Conservation (phyloP, 306 rosid species). For the Adenanthera pavonina region DNA sequence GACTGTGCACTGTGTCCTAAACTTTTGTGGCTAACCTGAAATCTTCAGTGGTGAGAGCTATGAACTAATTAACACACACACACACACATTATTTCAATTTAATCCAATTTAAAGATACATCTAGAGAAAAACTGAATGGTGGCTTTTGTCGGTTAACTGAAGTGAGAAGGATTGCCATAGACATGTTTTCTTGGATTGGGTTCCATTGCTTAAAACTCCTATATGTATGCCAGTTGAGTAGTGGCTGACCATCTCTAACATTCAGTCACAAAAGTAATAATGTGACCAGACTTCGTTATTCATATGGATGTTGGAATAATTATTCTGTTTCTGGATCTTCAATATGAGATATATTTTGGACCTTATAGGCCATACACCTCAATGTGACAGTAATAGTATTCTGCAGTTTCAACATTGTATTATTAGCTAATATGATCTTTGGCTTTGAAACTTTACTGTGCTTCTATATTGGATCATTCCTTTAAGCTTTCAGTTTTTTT, state of each 20-base stretch:
- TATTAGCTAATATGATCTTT: neutral
- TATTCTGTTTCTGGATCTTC: neutral
- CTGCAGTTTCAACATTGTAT: constrained; percentile 10
- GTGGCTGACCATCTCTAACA: neutral
- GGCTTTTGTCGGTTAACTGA: neutral
- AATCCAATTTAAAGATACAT: neutral
- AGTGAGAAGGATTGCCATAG: neutral
- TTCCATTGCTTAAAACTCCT: neutral
- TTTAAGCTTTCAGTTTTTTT: constrained; percentile 15
- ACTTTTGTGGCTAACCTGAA: neutral
- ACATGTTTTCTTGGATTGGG: constrained; percentile 1
- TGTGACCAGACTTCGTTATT: neutral
- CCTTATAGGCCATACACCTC: neutral
- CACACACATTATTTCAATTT: no score
- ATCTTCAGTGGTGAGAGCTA: neutral
- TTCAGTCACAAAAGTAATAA: neutral
- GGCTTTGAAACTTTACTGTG: neutral
- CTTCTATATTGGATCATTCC: neutral
- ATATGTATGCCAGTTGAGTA: neutral
- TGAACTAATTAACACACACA: neutral
- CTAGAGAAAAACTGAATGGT: neutral
- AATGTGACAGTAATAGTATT: neutral
- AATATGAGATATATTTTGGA: neutral
- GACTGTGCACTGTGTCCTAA: neutral
- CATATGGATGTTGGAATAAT: neutral